A percentile compares a stretch with the other conserved stretches of the same genome.
Evolutionary conservation across 78 protist genomes (phyloP).

Genomic region (Dictyostelium brefeldianum): DNA sequence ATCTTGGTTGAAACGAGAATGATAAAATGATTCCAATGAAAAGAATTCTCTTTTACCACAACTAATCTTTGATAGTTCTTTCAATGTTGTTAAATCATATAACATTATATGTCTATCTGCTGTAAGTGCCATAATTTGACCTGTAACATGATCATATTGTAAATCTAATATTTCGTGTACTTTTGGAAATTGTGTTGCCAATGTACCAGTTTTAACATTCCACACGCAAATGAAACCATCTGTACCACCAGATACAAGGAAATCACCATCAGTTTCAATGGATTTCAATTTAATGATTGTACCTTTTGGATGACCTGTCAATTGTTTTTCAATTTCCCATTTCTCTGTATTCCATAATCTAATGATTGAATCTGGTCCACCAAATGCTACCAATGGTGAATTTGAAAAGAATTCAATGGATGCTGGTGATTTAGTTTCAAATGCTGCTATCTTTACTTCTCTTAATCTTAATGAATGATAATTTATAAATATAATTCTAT

Average conservation of each 20-base stretch:
- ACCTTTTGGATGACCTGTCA: slow-evolving; percentile 64
- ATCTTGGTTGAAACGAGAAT: slow-evolving; percentile 59
- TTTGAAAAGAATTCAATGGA: slow-evolving; percentile 73
- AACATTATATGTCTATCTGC: slow-evolving; percentile 19
- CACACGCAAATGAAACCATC: slow-evolving; percentile 68
- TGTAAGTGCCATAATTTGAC: slow-evolving; percentile 50
- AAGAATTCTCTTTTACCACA: slow-evolving; percentile 54
- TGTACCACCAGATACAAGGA: slow-evolving; percentile 61
- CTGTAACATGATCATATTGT: slow-evolving; percentile 36
- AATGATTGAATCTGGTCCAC: slow-evolving; percentile 50
- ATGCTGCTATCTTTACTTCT: slow-evolving; percentile 64
- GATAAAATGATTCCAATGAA: slow-evolving; percentile 21
- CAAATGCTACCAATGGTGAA: slow-evolving; percentile 71
- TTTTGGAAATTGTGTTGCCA: slow-evolving; percentile 53
- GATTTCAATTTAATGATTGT: slow-evolving; percentile 37
- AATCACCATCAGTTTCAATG: slow-evolving; percentile 47
- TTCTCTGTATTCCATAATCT: slow-evolving; percentile 71
- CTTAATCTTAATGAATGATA: slow-evolving; percentile 67
- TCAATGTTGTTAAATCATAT: slow-evolving; percentile 32
- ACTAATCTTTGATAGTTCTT: slow-evolving; percentile 40
- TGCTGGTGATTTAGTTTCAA: slow-evolving; percentile 65
- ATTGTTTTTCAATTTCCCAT: slow-evolving; percentile 76
- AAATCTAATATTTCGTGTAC: slow-evolving; percentile 66
- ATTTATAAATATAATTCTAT: slow-evolving; percentile 72
- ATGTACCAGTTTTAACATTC: slow-evolving; percentile 49